Conservation (phyloP, 345 rosid genomes). For the Chamaenerion angustifolium region DNA sequence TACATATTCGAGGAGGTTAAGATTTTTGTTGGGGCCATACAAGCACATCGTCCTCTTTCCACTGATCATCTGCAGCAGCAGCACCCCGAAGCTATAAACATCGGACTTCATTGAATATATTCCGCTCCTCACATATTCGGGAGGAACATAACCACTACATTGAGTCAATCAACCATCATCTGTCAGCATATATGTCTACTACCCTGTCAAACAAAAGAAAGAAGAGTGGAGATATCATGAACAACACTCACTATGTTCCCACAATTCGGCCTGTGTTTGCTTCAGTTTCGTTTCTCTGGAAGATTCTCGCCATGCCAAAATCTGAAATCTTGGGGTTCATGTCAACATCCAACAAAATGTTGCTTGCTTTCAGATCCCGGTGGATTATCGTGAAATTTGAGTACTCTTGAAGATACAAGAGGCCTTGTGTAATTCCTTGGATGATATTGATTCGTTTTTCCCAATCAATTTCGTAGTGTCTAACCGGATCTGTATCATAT, state of each 20-base stretch:
- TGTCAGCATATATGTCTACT: background rate
- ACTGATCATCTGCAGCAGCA: slow-evolving; percentile 35
- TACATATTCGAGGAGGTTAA: slow-evolving; percentile 25
- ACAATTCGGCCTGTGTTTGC: slow-evolving; percentile 26
- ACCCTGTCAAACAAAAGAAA: background rate
- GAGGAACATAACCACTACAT: slow-evolving; percentile 36
- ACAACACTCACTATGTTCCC: slow-evolving; percentile 26
- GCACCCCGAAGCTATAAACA: slow-evolving; percentile 39
- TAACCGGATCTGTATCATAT: slow-evolving; percentile 15
- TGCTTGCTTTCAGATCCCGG: slow-evolving; percentile 29
- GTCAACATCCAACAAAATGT: slow-evolving; percentile 20
- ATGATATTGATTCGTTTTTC: slow-evolving; percentile 18
- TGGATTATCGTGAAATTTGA: slow-evolving; percentile 33
- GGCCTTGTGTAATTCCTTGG: slow-evolving; percentile 38
- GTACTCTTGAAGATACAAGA: slow-evolving; percentile 36
- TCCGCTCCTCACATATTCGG: slow-evolving; percentile 32
- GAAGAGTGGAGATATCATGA: background rate
- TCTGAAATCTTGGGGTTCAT: slow-evolving; percentile 37
- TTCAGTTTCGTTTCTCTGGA: slow-evolving; percentile 20
- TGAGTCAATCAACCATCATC: background rate
- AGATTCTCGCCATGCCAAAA: slow-evolving; percentile 30
- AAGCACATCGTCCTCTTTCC: slow-evolving; percentile 19
- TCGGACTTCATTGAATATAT: slow-evolving; percentile 35
- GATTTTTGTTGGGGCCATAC: slow-evolving; percentile 19
- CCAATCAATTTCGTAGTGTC: slow-evolving; percentile 16